Conservation (phyloP, 768 basidiomycete species). For the Lyophyllum atratum region DNA sequence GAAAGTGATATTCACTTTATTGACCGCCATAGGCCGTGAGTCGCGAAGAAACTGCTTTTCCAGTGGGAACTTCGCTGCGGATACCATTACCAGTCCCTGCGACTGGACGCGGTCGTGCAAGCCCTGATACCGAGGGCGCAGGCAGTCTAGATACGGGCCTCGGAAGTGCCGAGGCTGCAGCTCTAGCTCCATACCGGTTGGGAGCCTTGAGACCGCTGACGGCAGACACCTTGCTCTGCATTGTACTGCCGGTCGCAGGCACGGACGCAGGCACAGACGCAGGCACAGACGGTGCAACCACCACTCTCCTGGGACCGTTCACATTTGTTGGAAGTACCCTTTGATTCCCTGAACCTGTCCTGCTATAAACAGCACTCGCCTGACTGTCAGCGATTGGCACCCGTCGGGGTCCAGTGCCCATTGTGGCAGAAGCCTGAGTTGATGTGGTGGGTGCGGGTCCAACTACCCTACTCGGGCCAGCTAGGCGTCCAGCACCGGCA, state of each 20-base stretch:
- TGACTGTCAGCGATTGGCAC: conserved; percentile 26
- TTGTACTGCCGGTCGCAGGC: neutral
- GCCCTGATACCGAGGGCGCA: conserved; percentile 9
- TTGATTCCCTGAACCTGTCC: conserved; percentile 1
- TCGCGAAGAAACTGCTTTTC: conserved; percentile 6
- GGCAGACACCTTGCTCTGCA: conserved; percentile 7
- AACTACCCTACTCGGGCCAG: neutral
- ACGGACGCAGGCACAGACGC: neutral
- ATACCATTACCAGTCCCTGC: neutral
- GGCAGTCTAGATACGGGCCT: conserved; percentile 18
- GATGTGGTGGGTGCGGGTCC: conserved; percentile 4
- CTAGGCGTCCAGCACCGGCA: neutral
- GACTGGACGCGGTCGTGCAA: conserved; percentile 9
- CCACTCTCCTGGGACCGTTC: conserved; percentile 17
- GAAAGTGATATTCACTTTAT: neutral
- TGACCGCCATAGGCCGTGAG: conserved; percentile 7
- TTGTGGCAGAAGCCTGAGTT: conserved; percentile 5
- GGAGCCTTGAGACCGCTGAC: conserved; percentile 16
- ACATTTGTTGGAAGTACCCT: conserved; percentile 1
- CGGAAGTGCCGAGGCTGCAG: conserved; percentile 17
- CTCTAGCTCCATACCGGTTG: conserved; percentile 9
- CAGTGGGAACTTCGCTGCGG: neutral
- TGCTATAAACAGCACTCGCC: neutral
- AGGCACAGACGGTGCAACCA: conserved; percentile 5
- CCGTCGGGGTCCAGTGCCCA: conserved; percentile 36